These are phyloP conservation scores for Sporothrix mexicana DNA, from an alignment of 2,329 filamentous ascomycete genomes.

Conservation along the genomic window DNA sequence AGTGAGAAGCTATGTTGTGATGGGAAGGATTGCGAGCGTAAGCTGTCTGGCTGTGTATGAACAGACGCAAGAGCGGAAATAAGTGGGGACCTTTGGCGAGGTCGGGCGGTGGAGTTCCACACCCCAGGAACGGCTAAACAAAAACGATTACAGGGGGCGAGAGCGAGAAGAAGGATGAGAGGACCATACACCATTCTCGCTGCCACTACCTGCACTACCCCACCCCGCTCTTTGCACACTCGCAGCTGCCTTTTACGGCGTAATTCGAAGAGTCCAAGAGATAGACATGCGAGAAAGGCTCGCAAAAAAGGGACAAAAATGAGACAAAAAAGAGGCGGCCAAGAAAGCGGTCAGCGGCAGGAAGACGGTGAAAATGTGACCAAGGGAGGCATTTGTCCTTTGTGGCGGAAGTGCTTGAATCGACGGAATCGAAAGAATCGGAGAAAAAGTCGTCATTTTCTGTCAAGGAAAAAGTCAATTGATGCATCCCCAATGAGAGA, in stretches of 20 bases:
- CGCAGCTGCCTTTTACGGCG: constrained; percentile 27
- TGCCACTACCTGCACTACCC: neutral
- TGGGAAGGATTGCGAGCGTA: neutral
- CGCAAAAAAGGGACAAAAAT: neutral
- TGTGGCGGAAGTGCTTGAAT: no score
- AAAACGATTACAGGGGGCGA: constrained; percentile 9
- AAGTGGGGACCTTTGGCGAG: constrained; percentile 2
- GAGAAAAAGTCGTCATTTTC: no score
- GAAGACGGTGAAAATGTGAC: no score
- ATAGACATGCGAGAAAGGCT: neutral
- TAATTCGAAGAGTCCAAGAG: constrained; percentile 16
- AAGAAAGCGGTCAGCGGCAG: neutral
- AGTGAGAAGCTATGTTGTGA: constrained; percentile 15
- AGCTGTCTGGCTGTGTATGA: neutral
- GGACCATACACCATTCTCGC: constrained; percentile 2
- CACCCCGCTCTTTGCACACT: constrained; percentile 13
- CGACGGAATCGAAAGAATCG: no score
- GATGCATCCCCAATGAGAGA: no score
- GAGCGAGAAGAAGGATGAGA: neutral
- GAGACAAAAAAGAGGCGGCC: neutral
- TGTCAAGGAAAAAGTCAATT: no score
- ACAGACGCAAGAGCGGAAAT: neutral
- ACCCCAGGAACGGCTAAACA: constrained; percentile 23
- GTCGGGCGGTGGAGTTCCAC: constrained; percentile 22
- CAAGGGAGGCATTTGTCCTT: no score